Percentiles rank a stretch among this genome's conserved stretches.
These are phyloP conservation scores for Xylaria telfairii DNA, from an alignment of 495 filamentous ascomycete genomes.

Conservation along the genomic window DNA sequence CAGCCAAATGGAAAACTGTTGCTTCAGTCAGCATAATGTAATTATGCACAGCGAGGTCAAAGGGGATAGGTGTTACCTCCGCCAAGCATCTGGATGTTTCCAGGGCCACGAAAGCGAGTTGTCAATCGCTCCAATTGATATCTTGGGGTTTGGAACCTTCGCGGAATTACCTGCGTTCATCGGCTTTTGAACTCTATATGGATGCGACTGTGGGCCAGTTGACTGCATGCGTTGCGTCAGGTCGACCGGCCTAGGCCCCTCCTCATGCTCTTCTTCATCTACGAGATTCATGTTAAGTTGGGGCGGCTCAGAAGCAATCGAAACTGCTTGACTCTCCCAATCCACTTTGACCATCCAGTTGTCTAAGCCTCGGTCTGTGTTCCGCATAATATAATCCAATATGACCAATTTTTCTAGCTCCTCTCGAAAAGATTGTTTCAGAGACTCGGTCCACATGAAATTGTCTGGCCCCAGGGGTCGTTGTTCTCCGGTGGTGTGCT, in stretches of 20 bases:
- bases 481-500: conserved; percentile 35
- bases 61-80: conserved; percentile 47
- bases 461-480: conserved; percentile 51
- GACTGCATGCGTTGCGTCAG: conserved; percentile 52
- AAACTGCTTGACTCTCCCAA: conserved; percentile 78
- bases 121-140: conserved; percentile 91
- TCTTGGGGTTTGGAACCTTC: conserved; percentile 60
- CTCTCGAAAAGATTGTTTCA: conserved; percentile 93
- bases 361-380: conserved; percentile 94
- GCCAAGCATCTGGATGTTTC: conserved; percentile 96
- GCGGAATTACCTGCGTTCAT: conserved; percentile 76
- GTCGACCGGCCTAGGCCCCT: conserved; percentile 65
- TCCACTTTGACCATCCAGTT: conserved; percentile 99
- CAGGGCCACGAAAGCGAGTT: conserved; percentile 98
- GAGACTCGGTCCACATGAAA: conserved; percentile 85
- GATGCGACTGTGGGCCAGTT: conserved; percentile 58
- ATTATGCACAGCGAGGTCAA: background rate
- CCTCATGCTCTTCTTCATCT: conserved; percentile 56
- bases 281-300: conserved; percentile 62
- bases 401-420: conserved; percentile 98
- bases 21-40: conserved; percentile 27
- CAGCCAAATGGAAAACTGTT: conserved; percentile 94
- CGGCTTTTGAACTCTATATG: conserved; percentile 79
- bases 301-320: conserved; percentile 82
- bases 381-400: conserved; percentile 98